Evolutionary conservation across 2,329 filamentous ascomycete genomes (phyloP), one percentile per base, ranked within the genome.

Genomic region (Colletotrichum destructivum): DNA sequence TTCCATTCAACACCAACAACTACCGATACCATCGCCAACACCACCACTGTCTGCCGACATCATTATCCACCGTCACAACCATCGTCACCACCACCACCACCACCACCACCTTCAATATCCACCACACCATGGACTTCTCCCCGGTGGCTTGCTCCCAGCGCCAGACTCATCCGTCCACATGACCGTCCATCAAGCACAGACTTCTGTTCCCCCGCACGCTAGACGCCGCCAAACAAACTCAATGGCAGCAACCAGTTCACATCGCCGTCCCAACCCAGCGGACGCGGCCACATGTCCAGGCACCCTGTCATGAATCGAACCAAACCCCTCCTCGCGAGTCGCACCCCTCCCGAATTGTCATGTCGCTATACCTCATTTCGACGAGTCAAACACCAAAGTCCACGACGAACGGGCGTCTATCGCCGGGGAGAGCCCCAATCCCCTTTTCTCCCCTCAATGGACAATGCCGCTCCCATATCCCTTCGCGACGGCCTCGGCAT

Each of bases 71-170:
- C 8, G 12, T 31, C 59, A 6, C n/a, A 12, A 18, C 59, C 31
- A n/a, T 16, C 31, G n/a, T n/a, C 31, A 18, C n/a, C 35, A 9
- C 13, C 59, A 35, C 59, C 18, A 46, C 59, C 44, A 47, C 23
- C 44, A n/a, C n/a, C n/a, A n/a, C n/a, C n/a, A n/a, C n/a, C n/a
- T n/a, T n/a, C n/a, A n/a, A n/a, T n/a, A n/a, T n/a, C n/a, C n/a
- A n/a, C n/a, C n/a, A n/a, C 31, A 51, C n/a, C 60, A 52, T 62
- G 60, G 60, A 62, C 60, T 62, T 62, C 60, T 42, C 51, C 60
- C 60, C 60, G 60, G 38, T 52, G 60, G 60, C 60, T 42, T 62
- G 60, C 31, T 21, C n/a, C 56, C 38, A 15, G 4, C 38, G 21
- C 42, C 40, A 26, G 16, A 46, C 23, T 54, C 21, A 21, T 54